A percentile compares a stretch with the other conserved stretches of the same genome.
phyloP scores from a whole-genome alignment of 2,329 filamentous ascomycete genomes.

The Aspergillus aculeatus region DNA sequence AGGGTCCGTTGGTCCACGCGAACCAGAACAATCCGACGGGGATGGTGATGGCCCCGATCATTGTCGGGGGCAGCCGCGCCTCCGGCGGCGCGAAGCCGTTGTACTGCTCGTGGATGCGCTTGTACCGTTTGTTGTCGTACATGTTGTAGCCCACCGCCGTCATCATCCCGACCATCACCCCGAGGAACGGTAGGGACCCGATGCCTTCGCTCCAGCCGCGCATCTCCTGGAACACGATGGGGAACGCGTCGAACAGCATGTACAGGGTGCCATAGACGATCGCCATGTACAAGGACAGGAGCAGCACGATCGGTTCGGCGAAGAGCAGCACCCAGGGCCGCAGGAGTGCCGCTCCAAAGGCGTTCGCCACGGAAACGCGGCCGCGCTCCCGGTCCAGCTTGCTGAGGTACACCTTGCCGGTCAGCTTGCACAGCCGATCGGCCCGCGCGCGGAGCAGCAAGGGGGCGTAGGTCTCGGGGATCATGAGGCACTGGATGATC shows the following conservation, averaged over 20 bases:
- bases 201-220: slow-evolving; percentile 3
- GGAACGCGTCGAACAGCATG: slow-evolving; percentile 9
- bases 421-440: slow-evolving; percentile 23
- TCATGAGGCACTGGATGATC: slow-evolving; percentile 24
- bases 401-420: slow-evolving; percentile 26
- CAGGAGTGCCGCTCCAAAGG: slow-evolving; percentile 27
- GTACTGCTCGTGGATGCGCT: slow-evolving; percentile 18
- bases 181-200: slow-evolving; percentile 21
- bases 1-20: slow-evolving; percentile 39
- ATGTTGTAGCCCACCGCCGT: slow-evolving; percentile 24
- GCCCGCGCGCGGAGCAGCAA: slow-evolving; percentile 31
- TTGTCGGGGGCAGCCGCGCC: slow-evolving; percentile 27
- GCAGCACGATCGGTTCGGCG: slow-evolving; percentile 31
- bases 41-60: slow-evolving; percentile 27
- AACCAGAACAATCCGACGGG: slow-evolving; percentile 34
- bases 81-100: slow-evolving; percentile 28
- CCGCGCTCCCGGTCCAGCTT: slow-evolving; percentile 29
- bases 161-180: slow-evolving; percentile 34
- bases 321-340: slow-evolving; percentile 32
- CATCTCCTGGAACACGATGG: slow-evolving; percentile 2
- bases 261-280: slow-evolving; percentile 7
- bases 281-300: slow-evolving; percentile 30
- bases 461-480: slow-evolving; percentile 33
- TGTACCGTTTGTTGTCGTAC: slow-evolving; percentile 29
- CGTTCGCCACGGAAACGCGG: slow-evolving; percentile 17